Conservation (phyloP, 2,329 filamentous ascomycete species). For the Alternaria angustiovoidea region DNA sequence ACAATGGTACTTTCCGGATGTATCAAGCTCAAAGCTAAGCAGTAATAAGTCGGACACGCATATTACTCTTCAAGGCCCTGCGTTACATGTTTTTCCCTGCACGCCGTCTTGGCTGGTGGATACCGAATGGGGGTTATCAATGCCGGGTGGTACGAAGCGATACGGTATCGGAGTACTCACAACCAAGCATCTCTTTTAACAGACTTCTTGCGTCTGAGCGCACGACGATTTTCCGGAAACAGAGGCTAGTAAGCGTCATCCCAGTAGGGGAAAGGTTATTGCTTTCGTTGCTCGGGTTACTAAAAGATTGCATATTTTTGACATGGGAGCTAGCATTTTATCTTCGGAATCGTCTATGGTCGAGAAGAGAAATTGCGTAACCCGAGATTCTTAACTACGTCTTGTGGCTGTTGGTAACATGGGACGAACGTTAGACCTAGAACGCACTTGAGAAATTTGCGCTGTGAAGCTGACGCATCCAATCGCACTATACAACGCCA, state of each 20-base stretch:
- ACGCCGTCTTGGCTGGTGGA: constrained; percentile 18
- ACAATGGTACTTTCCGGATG: not conserved
- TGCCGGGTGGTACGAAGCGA: constrained; percentile 7
- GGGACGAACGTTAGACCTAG: not conserved
- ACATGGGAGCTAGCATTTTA: constrained; percentile 3
- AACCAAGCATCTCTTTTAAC: not conserved
- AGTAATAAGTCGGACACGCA: not conserved
- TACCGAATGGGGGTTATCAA: constrained; percentile 25
- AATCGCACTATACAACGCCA: constrained; percentile 27
- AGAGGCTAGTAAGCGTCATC: constrained; percentile 1
- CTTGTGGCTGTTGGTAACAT: not conserved
- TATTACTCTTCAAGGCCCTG: not conserved
- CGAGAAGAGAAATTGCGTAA: constrained; percentile 9
- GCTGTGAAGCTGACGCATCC: not conserved
- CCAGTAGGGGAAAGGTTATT: not conserved
- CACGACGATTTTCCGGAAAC: constrained; percentile 16
- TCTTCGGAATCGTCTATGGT: constrained; percentile 19
- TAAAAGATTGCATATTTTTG: constrained; percentile 11
- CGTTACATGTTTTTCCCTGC: constrained; percentile 4
- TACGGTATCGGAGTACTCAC: constrained; percentile 20
- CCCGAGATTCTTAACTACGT: not conserved
- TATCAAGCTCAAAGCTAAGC: not conserved
- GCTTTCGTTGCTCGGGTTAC: constrained; percentile 7
- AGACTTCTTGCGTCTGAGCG: not conserved
- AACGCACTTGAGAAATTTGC: not conserved